Base-by-base conservation (phyloP, 1,284 basidiomycete species). In the Malassezia nana region DNA sequence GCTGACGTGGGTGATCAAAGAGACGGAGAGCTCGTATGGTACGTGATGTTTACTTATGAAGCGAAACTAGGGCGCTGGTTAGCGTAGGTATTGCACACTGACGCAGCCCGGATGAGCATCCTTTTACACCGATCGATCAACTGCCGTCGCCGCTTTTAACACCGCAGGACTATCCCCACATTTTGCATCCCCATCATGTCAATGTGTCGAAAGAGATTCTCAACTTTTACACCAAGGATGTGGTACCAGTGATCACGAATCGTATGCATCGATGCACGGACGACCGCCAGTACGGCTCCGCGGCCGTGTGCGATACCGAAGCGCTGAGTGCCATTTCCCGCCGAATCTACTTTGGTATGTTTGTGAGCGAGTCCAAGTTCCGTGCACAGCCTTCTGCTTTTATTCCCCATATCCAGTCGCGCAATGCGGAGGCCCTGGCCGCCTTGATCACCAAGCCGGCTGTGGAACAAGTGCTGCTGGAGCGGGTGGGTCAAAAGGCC, bases 281-380 rank as follows among this genome's bases (percentile, higher is more conserved):
- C 74, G 89, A 92, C 66, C 89, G 89, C n/a, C 96, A 98, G 76
- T 95, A 98, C 74, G 94, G 94, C 24, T 89, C 85, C 65, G 84
- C 90, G 0, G 89, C 90, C 0, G 90, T 88, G 29, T 81, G 94
- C 56, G 94, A 99, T 71, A 83, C 96, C 35, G 91, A 96, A 74
- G 84, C 91, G 2, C 80, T 99, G 8, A 89, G 94, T 68, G 85
- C 90, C 18, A 84, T 99, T 64, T 89, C 85, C 75, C 85, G 95
- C 75, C 83, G 94, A 31, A 90, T 99, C 47, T 94, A 99, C 76
- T 99, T 94, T 70, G 94, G 92, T 57, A 96, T 96, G 81, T 98
- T 99, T 74, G 94, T 99, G 9, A 89, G 89, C 4, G 94, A 99
- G 76, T 86, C 86, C 50, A 98, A 99, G 75, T 99, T 99, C 79